Evolutionary conservation across 805 yeast species (phyloP), one percentile per base, ranked within the genome.

Genomic region (Sugiyamaella qingdaonensis): DNA sequence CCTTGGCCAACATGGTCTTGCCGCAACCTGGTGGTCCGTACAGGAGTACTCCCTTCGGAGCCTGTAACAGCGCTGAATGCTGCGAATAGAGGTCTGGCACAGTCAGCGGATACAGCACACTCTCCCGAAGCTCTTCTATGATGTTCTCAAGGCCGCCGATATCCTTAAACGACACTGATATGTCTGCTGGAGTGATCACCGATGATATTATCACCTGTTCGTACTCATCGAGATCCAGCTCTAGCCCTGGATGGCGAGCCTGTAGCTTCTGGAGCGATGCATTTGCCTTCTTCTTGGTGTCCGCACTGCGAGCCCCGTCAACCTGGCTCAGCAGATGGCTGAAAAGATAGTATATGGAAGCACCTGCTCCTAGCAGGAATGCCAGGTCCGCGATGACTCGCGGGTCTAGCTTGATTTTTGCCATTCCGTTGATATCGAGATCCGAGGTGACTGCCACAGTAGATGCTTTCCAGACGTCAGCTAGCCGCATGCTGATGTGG

Each of bases 1-100:
- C 97, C 69, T 91, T 92, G 9, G 97, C 98, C 61, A 92, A 74
- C 97, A 92, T 88, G 2, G 98, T 92, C 70, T 92, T 92, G 52
- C 98, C 98, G 68, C 97, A 92, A 0, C 98, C 98, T 0, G 98
- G 98, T 2, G 98, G 97, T 0, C 98, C 98, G 65, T 88, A 84
- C 47, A 91, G 76, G 34, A 92, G 72, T 2, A 92, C 97, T 39
- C 99, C 99, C 64, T 88, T 90, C 1, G 99, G 99, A 1, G 96
- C 92, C 64, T 86, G 88, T 24, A 92, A 73, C 50, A 92, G 74
- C 18, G 71, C 57, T 50, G 88, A 82, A 59, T 85, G 87, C 50
- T 80, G 82, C 10, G 80, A 73, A 65, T 86, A 90, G 39, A 89
- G 70, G 47, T 81, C 88, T 0, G 96, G 96, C 53, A 63, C 61